Conservation (phyloP, 2,329 filamentous ascomycete species). For the Colletotrichum lentis region DNA sequence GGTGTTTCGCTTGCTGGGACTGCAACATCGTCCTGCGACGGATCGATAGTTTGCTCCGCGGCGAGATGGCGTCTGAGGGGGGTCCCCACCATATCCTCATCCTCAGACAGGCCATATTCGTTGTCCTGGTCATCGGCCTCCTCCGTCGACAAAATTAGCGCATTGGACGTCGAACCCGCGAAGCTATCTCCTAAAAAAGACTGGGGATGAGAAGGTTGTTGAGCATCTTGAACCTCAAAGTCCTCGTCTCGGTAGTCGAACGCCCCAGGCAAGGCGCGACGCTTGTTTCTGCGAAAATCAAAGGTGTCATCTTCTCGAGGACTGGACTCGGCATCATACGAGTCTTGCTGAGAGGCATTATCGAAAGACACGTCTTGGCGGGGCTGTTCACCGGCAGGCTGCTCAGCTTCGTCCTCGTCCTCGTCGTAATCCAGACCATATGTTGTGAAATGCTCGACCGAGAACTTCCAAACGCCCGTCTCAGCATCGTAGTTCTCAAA, state of each 20-base stretch:
- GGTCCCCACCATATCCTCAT: conserved; percentile 80
- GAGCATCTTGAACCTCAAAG: conserved; percentile 55
- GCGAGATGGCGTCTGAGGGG: conserved; percentile 76
- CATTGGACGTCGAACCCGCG: conserved; percentile 77
- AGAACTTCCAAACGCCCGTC: conserved; percentile 89
- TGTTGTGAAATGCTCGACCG: conserved; percentile 95
- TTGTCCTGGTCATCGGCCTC: conserved; percentile 69
- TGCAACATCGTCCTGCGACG: conserved; percentile 60
- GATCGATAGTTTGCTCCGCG: conserved; percentile 70
- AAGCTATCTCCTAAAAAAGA: conserved; percentile 96
- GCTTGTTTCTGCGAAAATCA: conserved; percentile 59
- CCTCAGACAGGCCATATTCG: conserved; percentile 78
- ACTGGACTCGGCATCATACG: conserved; percentile 50
- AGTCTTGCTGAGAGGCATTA: conserved; percentile 33
- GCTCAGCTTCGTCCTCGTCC: conserved; percentile 66
- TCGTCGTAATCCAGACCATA: conserved; percentile 89
- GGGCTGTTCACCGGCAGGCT: background rate
- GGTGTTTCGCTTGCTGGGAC: conserved; percentile 61
- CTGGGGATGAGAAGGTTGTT: conserved; percentile 57
- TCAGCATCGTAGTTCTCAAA: conserved; percentile 82
- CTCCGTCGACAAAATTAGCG: conserved; percentile 67
- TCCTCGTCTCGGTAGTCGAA: conserved; percentile 72
- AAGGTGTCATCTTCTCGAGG: conserved; percentile 62
- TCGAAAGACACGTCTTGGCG: background rate
- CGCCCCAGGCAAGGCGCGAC: conserved; percentile 74